Base-by-base conservation (phyloP, 1,139 yeast species). In the Zhuliangozyma parablackwelliae region DNA sequence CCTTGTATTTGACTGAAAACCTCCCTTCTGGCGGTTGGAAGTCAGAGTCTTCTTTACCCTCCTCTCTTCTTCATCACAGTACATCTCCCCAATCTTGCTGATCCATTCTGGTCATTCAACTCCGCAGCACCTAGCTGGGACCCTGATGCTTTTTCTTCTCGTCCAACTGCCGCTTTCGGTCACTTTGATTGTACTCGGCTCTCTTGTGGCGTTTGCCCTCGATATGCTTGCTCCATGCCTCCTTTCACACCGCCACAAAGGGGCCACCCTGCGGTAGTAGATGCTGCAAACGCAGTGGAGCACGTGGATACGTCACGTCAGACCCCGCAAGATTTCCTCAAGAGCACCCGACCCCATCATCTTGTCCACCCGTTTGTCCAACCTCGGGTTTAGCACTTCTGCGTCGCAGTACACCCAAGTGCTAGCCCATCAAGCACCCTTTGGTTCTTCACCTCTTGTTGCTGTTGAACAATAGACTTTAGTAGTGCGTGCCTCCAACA, bases 331-430 rank as follows among this genome's bases (percentile, higher is more conserved):
- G 31, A 92, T 75, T 56, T 92, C 98, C 0, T 69, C 68, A 32
- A 83, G 49, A 0, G 88, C 96, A 0, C 90, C 90, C 1, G 54
- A 53, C 1, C 59, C 55, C 53, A 90, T 64, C 99, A 92, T 92
- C 26, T 67, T 70, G 52, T 92, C 96, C 0, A 92, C 97, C 33
- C 99, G 63, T 0, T 51, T 47, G 52, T 92, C 96, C 25, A 94
- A 65, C 36, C 98, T 59, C 5, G 64, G 53, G 39, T 78, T 80
- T 26, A 94, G 63, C 0, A 64, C 66, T 1, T 66, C 66, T 6
- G 78, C 73, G n/a, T 83, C 82, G 24, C 92, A 76, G 61, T 80
- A 89, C 0, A 92, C 65, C 98, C 98, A 94, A 39, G n/a, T n/a
- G n/a, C n/a, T n/a, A n/a, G n/a, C n/a, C n/a, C n/a, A n/a, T n/a